phyloP scores from a whole-genome alignment of 257 asterid genomes.

The Parsonsia alboflavescens region DNA sequence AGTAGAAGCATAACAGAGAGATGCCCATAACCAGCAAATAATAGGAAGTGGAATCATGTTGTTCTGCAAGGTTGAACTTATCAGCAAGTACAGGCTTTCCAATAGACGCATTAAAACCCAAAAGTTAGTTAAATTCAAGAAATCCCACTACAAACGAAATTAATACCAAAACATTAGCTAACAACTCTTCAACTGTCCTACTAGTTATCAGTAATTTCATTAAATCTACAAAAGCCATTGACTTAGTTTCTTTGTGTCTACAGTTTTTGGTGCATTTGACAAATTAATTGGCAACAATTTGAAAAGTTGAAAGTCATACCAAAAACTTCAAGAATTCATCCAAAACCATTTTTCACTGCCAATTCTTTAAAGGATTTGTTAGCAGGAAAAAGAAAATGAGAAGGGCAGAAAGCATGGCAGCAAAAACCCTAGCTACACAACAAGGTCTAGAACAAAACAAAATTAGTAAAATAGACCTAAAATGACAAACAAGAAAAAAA shows the following conservation, averaged over 20 bases:
- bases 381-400: neutral
- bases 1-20: neutral
- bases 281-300: neutral
- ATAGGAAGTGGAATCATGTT: neutral
- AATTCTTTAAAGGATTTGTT: no score
- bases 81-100: neutral
- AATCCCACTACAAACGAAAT: neutral
- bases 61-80: neutral
- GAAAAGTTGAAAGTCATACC: neutral
- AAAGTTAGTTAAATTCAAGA: neutral
- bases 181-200: neutral
- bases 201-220: neutral
- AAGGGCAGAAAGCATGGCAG: neutral
- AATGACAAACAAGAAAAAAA: neutral
- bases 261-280: neutral
- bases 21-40: neutral
- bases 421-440: neutral
- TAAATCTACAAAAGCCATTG: neutral
- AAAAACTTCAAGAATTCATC: neutral
- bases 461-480: neutral
- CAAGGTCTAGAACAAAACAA: neutral
- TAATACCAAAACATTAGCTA: no score
- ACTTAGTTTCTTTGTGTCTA: neutral
- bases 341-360: neutral
- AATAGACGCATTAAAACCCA: neutral